Base-by-base conservation (phyloP, 306 rosid species). In the Amphicarpaea edgeworthii region DNA sequence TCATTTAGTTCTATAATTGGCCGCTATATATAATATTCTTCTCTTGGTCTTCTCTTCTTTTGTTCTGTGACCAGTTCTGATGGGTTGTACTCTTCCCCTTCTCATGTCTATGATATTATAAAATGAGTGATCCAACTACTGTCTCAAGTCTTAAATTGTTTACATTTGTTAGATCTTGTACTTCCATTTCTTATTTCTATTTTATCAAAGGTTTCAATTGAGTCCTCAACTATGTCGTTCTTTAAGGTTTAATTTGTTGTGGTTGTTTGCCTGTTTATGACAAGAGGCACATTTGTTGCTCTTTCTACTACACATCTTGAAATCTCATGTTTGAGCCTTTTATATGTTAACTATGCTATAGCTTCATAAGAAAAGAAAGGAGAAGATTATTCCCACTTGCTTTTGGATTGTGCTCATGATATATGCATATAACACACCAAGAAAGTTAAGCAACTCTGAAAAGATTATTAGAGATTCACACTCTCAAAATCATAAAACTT, bases 391-490 rank as follows among this genome's bases (percentile, higher is more conserved):
- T 64, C 59, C 46, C 34, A 28, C 70, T 77, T 46, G 42, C 37
- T 68, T 45, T 55, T 70, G 7, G 70, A 46, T 5, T 43, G 50
- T 50, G 50, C 65, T 57, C 51, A 7, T 57, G 45, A 57, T 69
- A 43, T 57, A 45, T 68, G 41, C 57, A 26, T 69, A 21, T 45
- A 32, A 37, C 70, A 30, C 7, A 17, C 49, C 45, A 5, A 69
- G 74, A 38, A 62, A 14, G 51, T 53, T 65, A 55, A 53, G 54
- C 24, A 49, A 59, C 66, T 50, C 21, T 40, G 59, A 50, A 62
- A 45, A 17, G 32, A 79, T 72, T 19, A 79, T 72, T 19, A 62
- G 17, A 72, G 51, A 30, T 54, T 26, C 62, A 53, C 67, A 17
- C 24, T 49, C 21, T 42, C 68, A 63, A 51, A 62, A 38, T 51